Evolutionary conservation across 192 early-diverging fungal genomes (phyloP).

Genomic region (Thamnidium elegans): DNA sequence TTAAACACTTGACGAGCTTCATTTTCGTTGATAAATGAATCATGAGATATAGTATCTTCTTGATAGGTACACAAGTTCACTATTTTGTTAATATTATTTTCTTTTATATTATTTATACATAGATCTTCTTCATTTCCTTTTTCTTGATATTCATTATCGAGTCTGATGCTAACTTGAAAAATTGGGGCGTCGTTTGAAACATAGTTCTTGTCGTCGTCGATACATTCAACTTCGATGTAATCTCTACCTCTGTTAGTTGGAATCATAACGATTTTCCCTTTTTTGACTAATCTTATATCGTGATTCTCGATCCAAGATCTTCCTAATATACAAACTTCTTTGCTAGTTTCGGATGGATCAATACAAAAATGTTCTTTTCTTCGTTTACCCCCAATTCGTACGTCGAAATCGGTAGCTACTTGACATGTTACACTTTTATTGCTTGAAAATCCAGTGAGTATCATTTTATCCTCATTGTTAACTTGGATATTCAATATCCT

Average conservation of each 20-base stretch:
- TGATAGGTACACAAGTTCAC: too few species aligned
- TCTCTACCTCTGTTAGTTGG: too few species aligned
- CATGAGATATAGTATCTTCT: neutral
- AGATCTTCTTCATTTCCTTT: too few species aligned
- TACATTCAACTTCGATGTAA: too few species aligned
- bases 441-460: neutral
- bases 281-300: too few species aligned
- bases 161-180: too few species aligned
- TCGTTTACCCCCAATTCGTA: neutral
- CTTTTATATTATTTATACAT: too few species aligned
- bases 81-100: too few species aligned
- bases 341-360: neutral
- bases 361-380: neutral
- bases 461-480: neutral
- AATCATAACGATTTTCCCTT: too few species aligned
- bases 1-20: neutral
- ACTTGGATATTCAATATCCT: neutral
- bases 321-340: neutral
- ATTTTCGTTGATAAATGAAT: neutral
- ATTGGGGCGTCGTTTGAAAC: too few species aligned
- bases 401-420: neutral
- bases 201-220: too few species aligned
- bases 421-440: neutral
- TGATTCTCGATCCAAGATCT: neutral
- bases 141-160: too few species aligned